Evolutionary conservation across 1,139 yeast genomes (phyloP).

Genomic region (Sugiyamaella neomexicana): DNA sequence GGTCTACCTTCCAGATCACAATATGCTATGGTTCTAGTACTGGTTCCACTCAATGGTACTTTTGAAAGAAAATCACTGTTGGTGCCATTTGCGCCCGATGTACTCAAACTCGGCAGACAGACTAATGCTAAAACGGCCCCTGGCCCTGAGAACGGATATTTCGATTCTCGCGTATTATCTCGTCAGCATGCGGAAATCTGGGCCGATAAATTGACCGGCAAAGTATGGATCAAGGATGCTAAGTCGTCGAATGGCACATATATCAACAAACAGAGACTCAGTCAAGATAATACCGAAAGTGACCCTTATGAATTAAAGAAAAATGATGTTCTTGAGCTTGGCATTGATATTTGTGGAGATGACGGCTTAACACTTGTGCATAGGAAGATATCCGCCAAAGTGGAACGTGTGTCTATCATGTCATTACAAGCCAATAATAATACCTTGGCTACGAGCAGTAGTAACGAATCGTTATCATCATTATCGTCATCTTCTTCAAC

Average conservation of each 20-base stretch:
- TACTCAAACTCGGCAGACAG: slow-evolving; percentile 84
- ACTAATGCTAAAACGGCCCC: slow-evolving; percentile 73
- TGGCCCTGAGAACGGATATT: slow-evolving; percentile 81
- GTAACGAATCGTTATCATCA: neutral
- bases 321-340: slow-evolving; percentile 82
- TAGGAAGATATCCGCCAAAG: slow-evolving; percentile 77
- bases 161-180: slow-evolving; percentile 89
- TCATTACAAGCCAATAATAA: slow-evolving; percentile 40
- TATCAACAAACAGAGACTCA: slow-evolving; percentile 69
- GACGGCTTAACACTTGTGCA: slow-evolving; percentile 58
- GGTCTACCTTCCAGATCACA: slow-evolving; percentile 34
- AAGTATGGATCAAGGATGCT: slow-evolving; percentile 76
- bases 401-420: slow-evolving; percentile 68
- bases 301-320: slow-evolving; percentile 61
- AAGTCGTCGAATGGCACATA: slow-evolving; percentile 95
- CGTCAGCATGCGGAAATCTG: slow-evolving; percentile 92
- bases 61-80: slow-evolving; percentile 76
- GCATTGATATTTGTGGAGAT: slow-evolving; percentile 83
- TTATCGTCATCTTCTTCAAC: slow-evolving; percentile 1
- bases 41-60: slow-evolving; percentile 76
- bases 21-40: slow-evolving; percentile 55
- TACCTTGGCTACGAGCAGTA: neutral
- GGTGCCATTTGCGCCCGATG: slow-evolving; percentile 80
- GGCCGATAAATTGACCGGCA: slow-evolving; percentile 66
- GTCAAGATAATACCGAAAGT: slow-evolving; percentile 51